Evolutionary conservation across 2,329 filamentous ascomycete genomes (phyloP).

Genomic region (Fusarium paranaense): DNA sequence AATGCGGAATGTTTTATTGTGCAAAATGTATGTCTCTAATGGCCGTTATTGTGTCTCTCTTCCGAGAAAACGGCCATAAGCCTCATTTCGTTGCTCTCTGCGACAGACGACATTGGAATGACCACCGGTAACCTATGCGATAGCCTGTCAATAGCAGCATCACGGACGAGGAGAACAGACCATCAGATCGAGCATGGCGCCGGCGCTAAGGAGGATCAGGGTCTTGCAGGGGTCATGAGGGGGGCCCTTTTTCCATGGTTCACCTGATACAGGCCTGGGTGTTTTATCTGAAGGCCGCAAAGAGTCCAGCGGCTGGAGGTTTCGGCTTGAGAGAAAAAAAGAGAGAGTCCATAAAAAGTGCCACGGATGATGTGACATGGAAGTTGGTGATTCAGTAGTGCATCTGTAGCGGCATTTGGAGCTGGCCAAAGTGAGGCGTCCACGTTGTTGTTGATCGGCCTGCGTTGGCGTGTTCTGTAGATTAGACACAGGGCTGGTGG

Average conservation of each 20-base stretch:
- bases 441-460: constrained; percentile 15
- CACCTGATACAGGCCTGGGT: constrained; percentile 17
- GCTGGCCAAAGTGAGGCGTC: constrained; percentile 29
- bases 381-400: constrained; percentile 24
- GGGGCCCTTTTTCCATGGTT: background rate
- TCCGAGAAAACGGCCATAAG: background rate
- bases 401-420: constrained; percentile 6
- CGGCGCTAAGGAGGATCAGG: constrained; percentile 33
- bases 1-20: background rate
- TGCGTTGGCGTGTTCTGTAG: constrained; percentile 3
- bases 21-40: background rate
- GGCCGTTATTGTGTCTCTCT: background rate
- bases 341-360: background rate
- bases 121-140: constrained; percentile 1
- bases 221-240: constrained; percentile 32
- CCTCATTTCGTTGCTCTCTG: constrained; percentile 7
- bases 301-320: background rate
- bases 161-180: constrained; percentile 25
- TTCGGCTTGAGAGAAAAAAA: background rate
- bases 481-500: constrained; percentile 3
- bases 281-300: background rate
- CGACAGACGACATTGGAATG: constrained; percentile 25
- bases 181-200: constrained; percentile 27
- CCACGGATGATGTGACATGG: constrained; percentile 18
- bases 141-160: constrained; percentile 18